Conservation (phyloP, 768 basidiomycete species). For the Artomyces pyxidatus region DNA sequence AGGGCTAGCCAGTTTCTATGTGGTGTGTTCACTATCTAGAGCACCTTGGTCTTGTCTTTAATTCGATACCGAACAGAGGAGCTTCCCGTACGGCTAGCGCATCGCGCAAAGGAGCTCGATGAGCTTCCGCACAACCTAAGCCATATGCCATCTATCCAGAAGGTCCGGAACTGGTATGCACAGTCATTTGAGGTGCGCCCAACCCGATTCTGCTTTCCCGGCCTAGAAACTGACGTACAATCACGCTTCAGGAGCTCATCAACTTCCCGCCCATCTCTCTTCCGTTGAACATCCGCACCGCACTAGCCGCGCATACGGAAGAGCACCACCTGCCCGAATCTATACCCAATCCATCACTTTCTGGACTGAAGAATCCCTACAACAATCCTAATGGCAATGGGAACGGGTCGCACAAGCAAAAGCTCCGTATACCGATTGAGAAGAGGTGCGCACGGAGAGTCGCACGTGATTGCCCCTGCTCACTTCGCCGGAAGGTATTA, state of each 20-base stretch:
- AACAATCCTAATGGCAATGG: constrained; percentile 25
- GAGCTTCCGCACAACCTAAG: constrained; percentile 87
- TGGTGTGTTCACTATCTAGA: constrained; percentile 36
- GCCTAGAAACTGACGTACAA: constrained; percentile 3
- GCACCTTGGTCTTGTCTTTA: constrained; percentile 1
- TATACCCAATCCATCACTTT: constrained; percentile 69
- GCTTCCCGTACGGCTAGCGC: constrained; percentile 88
- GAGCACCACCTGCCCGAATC: constrained; percentile 57
- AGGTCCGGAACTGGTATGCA: constrained; percentile 98
- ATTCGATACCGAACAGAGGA: constrained; percentile 50
- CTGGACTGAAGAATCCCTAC: constrained; percentile 30
- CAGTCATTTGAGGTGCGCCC: constrained; percentile 87
- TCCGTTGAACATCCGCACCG: constrained; percentile 57
- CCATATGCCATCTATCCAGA: constrained; percentile 86
- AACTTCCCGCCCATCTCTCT: constrained; percentile 74
- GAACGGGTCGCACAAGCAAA: constrained; percentile 38
- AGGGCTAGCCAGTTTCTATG: constrained; percentile 85
- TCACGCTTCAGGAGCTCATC: constrained; percentile 70
- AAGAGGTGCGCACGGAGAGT: constrained; percentile 47
- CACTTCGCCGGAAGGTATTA: constrained; percentile 57
- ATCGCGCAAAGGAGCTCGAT: constrained; percentile 93
- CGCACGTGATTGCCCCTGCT: constrained; percentile 1
- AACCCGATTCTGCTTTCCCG: not conserved
- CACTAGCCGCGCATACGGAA: constrained; percentile 41
- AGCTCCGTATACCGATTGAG: constrained; percentile 77